Percentiles rank a stretch among this genome's conserved stretches.
These are phyloP conservation scores for Tripidium arundinaceum DNA, from an alignment of 202 grass and related monocot species.

Conservation along the genomic window DNA sequence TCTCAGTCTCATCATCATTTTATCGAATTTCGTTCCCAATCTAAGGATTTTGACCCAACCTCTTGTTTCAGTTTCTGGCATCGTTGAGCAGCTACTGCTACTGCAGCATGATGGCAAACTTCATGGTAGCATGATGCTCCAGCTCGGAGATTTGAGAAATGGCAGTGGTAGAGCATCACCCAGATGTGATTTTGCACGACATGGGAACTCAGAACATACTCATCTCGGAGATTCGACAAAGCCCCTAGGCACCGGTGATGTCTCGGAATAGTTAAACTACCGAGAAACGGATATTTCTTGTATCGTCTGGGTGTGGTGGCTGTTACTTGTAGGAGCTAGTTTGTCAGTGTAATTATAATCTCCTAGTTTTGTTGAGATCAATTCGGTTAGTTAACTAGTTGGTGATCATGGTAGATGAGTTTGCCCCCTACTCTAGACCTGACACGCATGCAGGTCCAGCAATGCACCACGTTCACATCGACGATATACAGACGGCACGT, in stretches of 20 bases:
- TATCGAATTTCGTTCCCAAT: not conserved
- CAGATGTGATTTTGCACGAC: not conserved
- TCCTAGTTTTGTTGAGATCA: not conserved
- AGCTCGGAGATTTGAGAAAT: constrained; percentile 6
- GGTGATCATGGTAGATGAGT: not conserved
- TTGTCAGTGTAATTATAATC: constrained; percentile 16
- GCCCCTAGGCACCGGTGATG: not conserved
- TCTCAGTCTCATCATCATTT: not conserved
- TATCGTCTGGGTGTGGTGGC: not conserved
- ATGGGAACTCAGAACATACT: not conserved
- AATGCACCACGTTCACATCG: not conserved
- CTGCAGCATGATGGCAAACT: not conserved
- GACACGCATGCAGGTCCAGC: not conserved
- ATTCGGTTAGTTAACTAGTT: not conserved
- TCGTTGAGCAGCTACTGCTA: not conserved
- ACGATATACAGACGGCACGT: not conserved
- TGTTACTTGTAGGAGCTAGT: constrained; percentile 25
- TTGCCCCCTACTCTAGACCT: not conserved
- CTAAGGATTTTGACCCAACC: not conserved
- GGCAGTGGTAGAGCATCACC: not conserved
- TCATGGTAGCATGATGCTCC: not conserved
- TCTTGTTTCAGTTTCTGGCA: not conserved
- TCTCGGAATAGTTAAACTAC: not conserved
- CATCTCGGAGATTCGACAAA: not conserved
- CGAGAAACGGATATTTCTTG: not conserved